These are phyloP conservation scores for Phytophthora cajani DNA, from an alignment of 352 stramenopile genomes.

Conservation along the genomic window DNA sequence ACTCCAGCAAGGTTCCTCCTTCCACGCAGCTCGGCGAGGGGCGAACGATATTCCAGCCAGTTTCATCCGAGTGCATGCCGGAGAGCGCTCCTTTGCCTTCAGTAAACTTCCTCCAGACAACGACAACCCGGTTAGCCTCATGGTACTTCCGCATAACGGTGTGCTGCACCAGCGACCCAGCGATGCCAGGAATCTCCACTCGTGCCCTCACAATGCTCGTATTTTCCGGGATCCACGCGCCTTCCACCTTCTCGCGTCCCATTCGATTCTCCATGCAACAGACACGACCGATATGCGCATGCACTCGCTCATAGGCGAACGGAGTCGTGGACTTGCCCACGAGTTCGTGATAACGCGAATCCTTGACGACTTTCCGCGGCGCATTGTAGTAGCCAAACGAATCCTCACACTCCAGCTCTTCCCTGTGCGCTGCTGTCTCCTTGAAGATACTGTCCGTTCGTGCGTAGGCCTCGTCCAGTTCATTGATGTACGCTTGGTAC, in stretches of 20 bases:
- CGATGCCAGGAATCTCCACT: not conserved
- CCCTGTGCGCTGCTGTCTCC: not conserved
- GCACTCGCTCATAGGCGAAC: conserved; percentile 28
- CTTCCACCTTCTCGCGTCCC: conserved; percentile 20
- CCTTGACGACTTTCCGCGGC: not conserved
- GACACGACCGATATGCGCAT: not conserved
- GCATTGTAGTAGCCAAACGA: conserved; percentile 4
- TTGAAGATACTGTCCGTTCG: conserved; percentile 25
- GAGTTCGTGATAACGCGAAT: conserved; percentile 26
- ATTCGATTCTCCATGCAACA: conserved; percentile 19
- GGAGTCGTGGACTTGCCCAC: conserved; percentile 21
- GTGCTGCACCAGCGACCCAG: conserved; percentile 13
- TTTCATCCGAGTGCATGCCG: conserved; percentile 65
- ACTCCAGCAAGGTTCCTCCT: conserved; percentile 21
- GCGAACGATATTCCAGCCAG: conserved; percentile 49
- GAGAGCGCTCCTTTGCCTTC: conserved; percentile 44
- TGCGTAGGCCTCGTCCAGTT: conserved; percentile 38
- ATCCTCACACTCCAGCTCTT: not conserved
- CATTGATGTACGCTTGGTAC: conserved; percentile 31
- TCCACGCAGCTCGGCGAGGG: conserved; percentile 14
- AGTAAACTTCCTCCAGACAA: conserved; percentile 56
- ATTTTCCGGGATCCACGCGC: conserved; percentile 21
- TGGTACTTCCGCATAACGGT: conserved; percentile 47
- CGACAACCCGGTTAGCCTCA: conserved; percentile 50
- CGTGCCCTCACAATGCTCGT: conserved; percentile 38